phyloP scores from a whole-genome alignment of 441 rosid species.

The Populus hybrid region DNA sequence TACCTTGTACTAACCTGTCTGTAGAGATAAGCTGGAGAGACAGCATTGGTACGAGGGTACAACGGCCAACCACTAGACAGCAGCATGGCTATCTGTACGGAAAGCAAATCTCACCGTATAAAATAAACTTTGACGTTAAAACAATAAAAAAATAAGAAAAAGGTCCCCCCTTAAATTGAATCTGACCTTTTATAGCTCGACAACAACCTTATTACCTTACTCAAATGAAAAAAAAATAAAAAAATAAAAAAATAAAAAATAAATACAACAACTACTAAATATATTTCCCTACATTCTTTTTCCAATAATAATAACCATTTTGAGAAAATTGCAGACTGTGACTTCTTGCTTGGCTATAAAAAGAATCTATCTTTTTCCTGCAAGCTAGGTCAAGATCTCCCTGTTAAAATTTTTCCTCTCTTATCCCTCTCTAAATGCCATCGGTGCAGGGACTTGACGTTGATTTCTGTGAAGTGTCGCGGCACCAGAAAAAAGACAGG shows the following conservation, averaged over 20 bases:
- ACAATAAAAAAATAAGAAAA: neutral
- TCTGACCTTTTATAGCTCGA: too few species aligned
- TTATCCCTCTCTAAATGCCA: neutral
- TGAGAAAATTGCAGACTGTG: neutral
- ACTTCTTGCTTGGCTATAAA: slow-evolving; percentile 20
- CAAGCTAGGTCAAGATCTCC: neutral
- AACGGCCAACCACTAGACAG: neutral
- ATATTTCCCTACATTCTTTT: too few species aligned
- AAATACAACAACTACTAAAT: too few species aligned
- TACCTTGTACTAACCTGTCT: neutral
- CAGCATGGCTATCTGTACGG: slow-evolving; percentile 24
- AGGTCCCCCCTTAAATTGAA: neutral
- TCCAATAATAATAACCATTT: too few species aligned
- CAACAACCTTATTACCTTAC: too few species aligned
- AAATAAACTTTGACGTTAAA: neutral
- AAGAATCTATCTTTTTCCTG: slow-evolving; percentile 12
- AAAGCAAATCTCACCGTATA: neutral
- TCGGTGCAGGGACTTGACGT: neutral
- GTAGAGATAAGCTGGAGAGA: neutral
- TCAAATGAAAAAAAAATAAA: too few species aligned
- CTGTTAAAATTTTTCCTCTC: too few species aligned
- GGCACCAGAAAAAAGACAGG: neutral
- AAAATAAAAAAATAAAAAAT: too few species aligned
- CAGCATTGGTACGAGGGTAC: slow-evolving; percentile 24
- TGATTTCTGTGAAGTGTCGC: neutral